These are phyloP conservation scores for Taphrina wiesneri DNA, from an alignment of 1,139 yeast genomes.

Conservation along the genomic window DNA sequence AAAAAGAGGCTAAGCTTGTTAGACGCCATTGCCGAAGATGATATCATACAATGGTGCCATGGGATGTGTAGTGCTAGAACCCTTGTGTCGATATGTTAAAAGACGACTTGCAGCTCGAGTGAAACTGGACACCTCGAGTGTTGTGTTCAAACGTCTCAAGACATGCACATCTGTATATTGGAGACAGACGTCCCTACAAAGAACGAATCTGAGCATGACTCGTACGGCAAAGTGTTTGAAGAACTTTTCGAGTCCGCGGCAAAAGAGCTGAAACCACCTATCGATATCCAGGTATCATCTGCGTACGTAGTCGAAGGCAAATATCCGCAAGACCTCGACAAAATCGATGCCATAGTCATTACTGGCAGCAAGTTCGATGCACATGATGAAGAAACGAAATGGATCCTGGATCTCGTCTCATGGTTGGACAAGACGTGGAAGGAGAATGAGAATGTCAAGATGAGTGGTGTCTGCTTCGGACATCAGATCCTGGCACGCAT, in stretches of 20 bases:
- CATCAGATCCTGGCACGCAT: conserved; percentile 75
- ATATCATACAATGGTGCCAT: background rate
- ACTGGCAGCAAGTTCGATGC: conserved; percentile 60
- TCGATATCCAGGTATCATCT: conserved; percentile 8
- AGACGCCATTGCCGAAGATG: background rate
- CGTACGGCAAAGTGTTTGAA: conserved; percentile 26
- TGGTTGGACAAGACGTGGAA: conserved; percentile 34
- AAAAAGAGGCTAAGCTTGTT: background rate
- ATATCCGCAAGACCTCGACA: conserved; percentile 43
- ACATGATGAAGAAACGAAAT: conserved; percentile 52
- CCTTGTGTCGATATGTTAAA: too few relatives aligned
- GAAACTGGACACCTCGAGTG: too few relatives aligned
- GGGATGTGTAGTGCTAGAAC: background rate
- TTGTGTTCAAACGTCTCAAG: background rate
- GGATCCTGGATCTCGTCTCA: conserved; percentile 56
- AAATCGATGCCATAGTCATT: conserved; percentile 54
- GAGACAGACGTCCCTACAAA: conserved; percentile 26
- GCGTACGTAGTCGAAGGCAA: conserved; percentile 8
- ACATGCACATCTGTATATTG: conserved; percentile 14
- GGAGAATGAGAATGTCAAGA: conserved; percentile 42
- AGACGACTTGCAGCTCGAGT: too few relatives aligned
- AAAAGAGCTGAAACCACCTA: background rate
- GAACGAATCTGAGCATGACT: conserved; percentile 23
- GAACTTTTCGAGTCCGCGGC: conserved; percentile 24
- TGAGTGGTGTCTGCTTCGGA: conserved; percentile 67